Evolutionary conservation across 2,329 filamentous ascomycete genomes (phyloP), one percentile per base, ranked within the genome.

Genomic region (Aschersonia sp.): DNA sequence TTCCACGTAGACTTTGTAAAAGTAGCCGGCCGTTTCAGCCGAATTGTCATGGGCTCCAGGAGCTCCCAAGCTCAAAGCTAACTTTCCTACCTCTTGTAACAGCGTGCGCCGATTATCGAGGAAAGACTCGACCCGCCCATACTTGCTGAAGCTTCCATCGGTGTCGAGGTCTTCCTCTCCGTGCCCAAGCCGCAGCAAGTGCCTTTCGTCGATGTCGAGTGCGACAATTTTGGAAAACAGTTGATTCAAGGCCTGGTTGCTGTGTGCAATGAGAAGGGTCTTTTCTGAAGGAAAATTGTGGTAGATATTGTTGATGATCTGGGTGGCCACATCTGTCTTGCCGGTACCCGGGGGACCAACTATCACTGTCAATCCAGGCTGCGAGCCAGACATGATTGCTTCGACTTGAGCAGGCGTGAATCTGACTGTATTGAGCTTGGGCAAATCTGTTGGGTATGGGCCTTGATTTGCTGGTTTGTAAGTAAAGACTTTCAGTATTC

Each of bases 221-320:
- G 84, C 85, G n/a, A 90, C 83, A 51, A 98, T 98, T 68, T 98
- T 98, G 57, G 94, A 86, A 67, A 98, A 98, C 1, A 98, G 73
- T 62, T 98, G 92, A 59, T 98, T 98, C 8, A 98, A 71, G 2
- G 92, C 94, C 63, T 98, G 94, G 60, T 98, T 98, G 65, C 90
- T 97, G 63, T 98, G 92, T 5, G 92, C 92, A 53, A 98, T 80
- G 41, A 98, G 77, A 14, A 98, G 70, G 0, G 92, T 98, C 56
- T 87, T 84, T 63, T 98, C 88, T 53, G 83, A 74, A 6, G 92
- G 89, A 61, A 95, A 98, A 66, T 97, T 95, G 70, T 97, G 90
- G 61, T 98, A 98, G 56, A 98, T 84, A 63, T 97, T 95, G 69
- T 87, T 95, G 67, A 98, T 98, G 61, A 97, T 94, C 64, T 98